Conservation (phyloP, 305 asterid genomes). For the Salvia sclarea region DNA sequence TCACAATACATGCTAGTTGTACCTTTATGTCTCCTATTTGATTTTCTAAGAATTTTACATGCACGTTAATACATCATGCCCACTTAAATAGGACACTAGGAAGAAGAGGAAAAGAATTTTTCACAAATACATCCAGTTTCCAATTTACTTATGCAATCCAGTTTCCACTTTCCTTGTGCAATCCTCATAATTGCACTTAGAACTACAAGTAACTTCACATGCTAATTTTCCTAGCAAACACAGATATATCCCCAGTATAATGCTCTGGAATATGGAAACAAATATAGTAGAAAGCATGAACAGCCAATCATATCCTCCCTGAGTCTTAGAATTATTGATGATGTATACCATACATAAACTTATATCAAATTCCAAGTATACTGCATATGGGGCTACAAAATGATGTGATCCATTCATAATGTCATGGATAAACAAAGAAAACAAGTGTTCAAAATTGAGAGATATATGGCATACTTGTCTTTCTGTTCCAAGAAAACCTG, state of each 20-base stretch:
- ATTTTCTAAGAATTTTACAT: background rate
- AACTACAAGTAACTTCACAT: background rate
- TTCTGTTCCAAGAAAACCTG: constrained; percentile 99
- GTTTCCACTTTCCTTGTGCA: constrained; percentile 12
- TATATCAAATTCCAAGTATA: background rate
- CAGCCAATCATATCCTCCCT: constrained; percentile 3
- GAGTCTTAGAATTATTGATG: constrained; percentile 8
- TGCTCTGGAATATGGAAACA: constrained; percentile 15
- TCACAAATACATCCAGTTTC: constrained; percentile 23
- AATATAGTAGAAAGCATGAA: constrained; percentile 17
- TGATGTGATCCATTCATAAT: background rate
- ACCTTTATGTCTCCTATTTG: background rate
- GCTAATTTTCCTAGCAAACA: background rate
- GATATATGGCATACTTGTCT: constrained; percentile 75
- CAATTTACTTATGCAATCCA: background rate
- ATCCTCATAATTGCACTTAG: background rate
- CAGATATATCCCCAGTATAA: constrained; percentile 8
- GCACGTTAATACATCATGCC: background rate
- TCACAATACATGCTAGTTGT: background rate
- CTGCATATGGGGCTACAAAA: background rate
- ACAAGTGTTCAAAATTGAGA: constrained; percentile 18
- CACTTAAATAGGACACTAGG: background rate
- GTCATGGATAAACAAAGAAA: constrained; percentile 16
- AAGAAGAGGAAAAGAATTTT: constrained; percentile 9
- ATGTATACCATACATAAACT: background rate